Evolutionary conservation across 2,329 filamentous ascomycete species (phyloP), one percentile per base, ranked within the genome.

Genomic region (Pyrenochaeta sp.): DNA sequence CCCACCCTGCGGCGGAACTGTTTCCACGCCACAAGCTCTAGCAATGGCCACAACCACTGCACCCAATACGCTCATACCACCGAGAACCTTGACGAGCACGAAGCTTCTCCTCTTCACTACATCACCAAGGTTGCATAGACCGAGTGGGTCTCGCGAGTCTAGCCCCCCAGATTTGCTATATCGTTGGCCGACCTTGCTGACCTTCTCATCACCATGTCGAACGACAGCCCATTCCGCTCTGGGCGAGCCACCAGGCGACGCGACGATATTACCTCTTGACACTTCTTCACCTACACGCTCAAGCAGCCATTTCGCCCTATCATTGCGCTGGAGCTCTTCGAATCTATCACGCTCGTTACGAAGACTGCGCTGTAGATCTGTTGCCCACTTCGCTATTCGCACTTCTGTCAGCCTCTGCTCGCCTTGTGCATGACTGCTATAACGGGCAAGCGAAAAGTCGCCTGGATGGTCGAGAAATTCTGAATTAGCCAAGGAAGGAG

Each of bases 361-460:
- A 1, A 95, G 79, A 66, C 89, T 91, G 50, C 86, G 85, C 70
- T 96, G 91, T 0, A 96, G 80, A 64, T 95, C 90, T 7, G 87
- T 84, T 0, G 92, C 91, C 92, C 92, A 96, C 68, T 89, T 90
- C 1, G 88, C 90, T 15, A 96, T 81, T 6, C 88, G 83, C n/a
- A 94, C 82, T 60, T 89, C 86, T 11, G 86, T 85, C 36, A 87
- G 76, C 6, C 79, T 80, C 62, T 89, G 85, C 66, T 89, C 85
- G 15, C 81, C 79, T 53, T 85, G 82, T 15, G 56, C 41, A 67
- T 86, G 80, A 12, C 60, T 62, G 33, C 83, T 79, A 48, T 89
- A 80, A 50, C 86, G 80, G 7, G 73, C 63, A 6, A 75, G 56
- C 2, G 72, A 73, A 53, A 78, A 78, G 27, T 73, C 69, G 5